Evolutionary conservation across 345 rosid genomes (phyloP), one percentile per base, ranked within the genome.

Genomic region (Salix purpurea): DNA sequence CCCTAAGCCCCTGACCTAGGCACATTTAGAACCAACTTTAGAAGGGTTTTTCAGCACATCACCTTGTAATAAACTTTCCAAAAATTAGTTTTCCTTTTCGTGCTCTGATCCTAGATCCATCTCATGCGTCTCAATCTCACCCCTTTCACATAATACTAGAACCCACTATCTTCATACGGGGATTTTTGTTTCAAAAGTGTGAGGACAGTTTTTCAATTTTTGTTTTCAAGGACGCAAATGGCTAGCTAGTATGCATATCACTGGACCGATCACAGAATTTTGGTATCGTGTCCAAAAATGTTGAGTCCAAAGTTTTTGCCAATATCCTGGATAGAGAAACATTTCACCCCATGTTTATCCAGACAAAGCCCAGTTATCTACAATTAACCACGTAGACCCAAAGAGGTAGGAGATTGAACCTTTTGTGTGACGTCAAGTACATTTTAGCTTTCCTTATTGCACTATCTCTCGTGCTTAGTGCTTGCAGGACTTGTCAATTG

Each of bases 1-100:
- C 67, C 67, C 56, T 48, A 73, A 61, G 76, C 15, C 67, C 67
- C 56, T 48, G 61, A 61, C 68, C 15, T 37, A 60, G 50, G 40
- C 58, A 46, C 60, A 42, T 28, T 26, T 42, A 26, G 69, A 62
- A 21, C 23, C 61, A 73, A 62, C 54, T 44, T 64, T 23, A 60
- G 39, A 28, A 7, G 71, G 69, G 64, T 44, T 23, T 40, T 73
- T 44, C 30, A 32, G 21, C 69, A 42, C 28, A 42, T 60, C 28
- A 73, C 40, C 39, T 23, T 58, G 18, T 26, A 56, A 56, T n/a
- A 56, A 56, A 56, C 62, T 56, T 56, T 56, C 62, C 62, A 56
- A 2, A 8, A 56, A 56, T 56, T 21, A 21, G 0, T 34, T 34
- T 37, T 34, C 26, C 52, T 72, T 58, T 56, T 37, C 26, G 6